Evolutionary conservation across 2,329 filamentous ascomycete species (phyloP).

Genomic region (Elsinoe arachidis): DNA sequence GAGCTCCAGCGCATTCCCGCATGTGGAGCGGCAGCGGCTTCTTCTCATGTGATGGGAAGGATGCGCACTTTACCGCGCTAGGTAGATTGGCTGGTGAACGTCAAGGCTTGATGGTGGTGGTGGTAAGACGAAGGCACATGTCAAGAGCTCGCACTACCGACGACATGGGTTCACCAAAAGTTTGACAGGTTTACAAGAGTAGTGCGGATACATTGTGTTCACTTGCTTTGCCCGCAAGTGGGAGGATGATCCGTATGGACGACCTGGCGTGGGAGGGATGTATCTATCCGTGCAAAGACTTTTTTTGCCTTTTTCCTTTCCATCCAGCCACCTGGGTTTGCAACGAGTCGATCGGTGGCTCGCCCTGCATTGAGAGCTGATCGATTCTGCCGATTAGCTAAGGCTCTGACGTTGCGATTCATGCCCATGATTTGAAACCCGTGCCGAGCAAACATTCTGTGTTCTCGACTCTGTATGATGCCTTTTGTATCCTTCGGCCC

Average conservation of each 20-base stretch:
- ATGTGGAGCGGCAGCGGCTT: constrained; percentile 4
- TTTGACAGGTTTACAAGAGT: too few relatives aligned
- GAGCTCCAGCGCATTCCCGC: neutral
- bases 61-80: neutral
- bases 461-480: neutral
- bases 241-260: too few relatives aligned
- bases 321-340: constrained; percentile 2
- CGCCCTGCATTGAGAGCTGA: neutral
- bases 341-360: neutral
- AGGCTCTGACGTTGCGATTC: neutral
- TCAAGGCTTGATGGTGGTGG: neutral
- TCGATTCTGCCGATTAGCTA: neutral
- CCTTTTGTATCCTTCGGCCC: neutral
- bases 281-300: neutral
- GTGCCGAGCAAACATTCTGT: neutral
- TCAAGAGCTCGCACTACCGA: neutral
- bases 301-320: neutral
- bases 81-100: neutral
- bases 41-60: constrained; percentile 2
- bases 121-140: neutral
- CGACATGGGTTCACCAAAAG: too few relatives aligned
- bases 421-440: neutral
- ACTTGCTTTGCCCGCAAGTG: too few relatives aligned
- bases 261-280: constrained; percentile 1
- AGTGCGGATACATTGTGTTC: too few relatives aligned